phyloP scores from a whole-genome alignment of 176 grass and related monocot species.

The Hordeum marinum region DNA sequence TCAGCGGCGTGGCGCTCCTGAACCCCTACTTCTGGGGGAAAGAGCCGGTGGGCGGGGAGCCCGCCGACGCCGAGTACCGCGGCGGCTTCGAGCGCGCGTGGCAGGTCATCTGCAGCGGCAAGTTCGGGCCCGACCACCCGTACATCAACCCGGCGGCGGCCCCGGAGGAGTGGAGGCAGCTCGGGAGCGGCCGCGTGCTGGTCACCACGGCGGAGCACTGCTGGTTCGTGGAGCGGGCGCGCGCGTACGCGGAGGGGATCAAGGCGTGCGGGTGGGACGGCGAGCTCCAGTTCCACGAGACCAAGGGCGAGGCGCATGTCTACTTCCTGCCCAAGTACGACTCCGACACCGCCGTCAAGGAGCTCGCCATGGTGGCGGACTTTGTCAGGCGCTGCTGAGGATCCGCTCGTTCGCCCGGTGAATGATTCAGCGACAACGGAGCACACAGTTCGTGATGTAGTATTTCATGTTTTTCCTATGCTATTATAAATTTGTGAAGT shows the following conservation, averaged over 20 bases:
- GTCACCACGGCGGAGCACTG: constrained; percentile 61
- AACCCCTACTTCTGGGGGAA: constrained; percentile 76
- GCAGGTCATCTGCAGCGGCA: constrained; percentile 39
- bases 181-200: constrained; percentile 53
- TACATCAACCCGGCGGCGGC: constrained; percentile 43
- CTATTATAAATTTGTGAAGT: too few species aligned
- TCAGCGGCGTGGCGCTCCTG: constrained; percentile 51
- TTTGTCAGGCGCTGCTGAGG: constrained; percentile 41
- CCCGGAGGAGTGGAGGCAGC: constrained; percentile 41
- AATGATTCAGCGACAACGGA: background rate
- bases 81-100: constrained; percentile 45
- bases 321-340: constrained; percentile 54
- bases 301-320: constrained; percentile 51
- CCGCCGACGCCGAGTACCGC: constrained; percentile 22
- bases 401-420: background rate
- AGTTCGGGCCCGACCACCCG: constrained; percentile 41
- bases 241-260: constrained; percentile 54
- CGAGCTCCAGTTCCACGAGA: constrained; percentile 48
- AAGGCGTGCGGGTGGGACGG: constrained; percentile 62
- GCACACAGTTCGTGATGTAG: background rate
- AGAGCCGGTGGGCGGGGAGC: constrained; percentile 40
- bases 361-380: constrained; percentile 40
- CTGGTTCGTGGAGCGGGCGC: constrained; percentile 64
- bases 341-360: constrained; percentile 48
- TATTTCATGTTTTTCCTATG: background rate